Conservation (phyloP, 306 rosid genomes). For the Sophora flavescens region DNA sequence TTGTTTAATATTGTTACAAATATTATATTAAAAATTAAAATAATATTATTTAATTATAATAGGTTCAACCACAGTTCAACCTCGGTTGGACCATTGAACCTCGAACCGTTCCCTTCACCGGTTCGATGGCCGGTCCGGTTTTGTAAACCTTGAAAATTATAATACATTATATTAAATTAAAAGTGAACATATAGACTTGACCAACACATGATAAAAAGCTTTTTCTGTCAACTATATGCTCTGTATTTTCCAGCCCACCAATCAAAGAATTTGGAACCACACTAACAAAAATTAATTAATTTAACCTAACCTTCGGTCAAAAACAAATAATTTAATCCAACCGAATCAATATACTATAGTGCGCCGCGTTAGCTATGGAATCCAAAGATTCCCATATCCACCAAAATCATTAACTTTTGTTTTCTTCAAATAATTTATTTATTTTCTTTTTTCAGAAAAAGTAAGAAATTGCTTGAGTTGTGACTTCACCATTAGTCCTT, state of each 20-base stretch:
- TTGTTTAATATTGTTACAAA: no score
- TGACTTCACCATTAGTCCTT: neutral
- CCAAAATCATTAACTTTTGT: neutral
- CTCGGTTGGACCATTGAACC: no score
- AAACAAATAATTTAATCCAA: neutral
- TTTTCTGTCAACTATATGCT: no score
- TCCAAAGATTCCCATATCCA: conserved; percentile 52
- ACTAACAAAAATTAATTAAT: neutral
- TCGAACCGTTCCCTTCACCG: no score
- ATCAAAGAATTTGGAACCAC: conserved; percentile 39
- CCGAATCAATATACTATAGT: neutral
- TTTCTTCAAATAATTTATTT: neutral
- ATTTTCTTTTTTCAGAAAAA: neutral
- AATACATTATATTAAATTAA: no score
- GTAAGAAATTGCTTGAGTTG: neutral
- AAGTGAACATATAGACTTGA: no score
- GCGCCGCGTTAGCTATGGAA: conserved; percentile 49
- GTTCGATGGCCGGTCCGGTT: no score
- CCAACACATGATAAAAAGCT: no score
- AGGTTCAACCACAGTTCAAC: no score
- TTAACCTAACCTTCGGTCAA: neutral
- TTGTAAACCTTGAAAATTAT: no score
- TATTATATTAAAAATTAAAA: no score
- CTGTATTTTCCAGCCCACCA: neutral
- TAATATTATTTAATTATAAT: no score